These are phyloP conservation scores for Cajanus cajan DNA, from an alignment of 306 rosid species.

Conservation along the genomic window DNA sequence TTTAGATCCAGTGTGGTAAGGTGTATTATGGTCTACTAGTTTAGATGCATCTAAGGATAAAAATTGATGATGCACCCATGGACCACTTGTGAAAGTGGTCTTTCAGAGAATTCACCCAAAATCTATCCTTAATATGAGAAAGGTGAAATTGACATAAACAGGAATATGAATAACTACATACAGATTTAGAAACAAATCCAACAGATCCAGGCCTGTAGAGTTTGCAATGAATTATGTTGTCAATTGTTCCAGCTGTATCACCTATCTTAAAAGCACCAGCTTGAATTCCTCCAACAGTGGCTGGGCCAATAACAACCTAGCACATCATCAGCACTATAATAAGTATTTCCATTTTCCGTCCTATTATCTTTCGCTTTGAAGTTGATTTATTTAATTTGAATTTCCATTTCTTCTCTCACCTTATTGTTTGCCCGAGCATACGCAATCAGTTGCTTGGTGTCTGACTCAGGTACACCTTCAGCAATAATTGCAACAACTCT, in stretches of 20 bases:
- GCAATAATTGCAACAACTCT: constrained; percentile 92
- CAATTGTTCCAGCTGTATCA: constrained; percentile 95
- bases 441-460: constrained; percentile 78
- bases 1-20: too few relatives aligned
- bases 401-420: constrained; percentile 44
- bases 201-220: constrained; percentile 95
- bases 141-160: not conserved
- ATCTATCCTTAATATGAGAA: constrained; percentile 5
- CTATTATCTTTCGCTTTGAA: constrained; percentile 10
- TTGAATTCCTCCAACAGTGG: constrained; percentile 95
- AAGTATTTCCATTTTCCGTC: constrained; percentile 6
- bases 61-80: too few relatives aligned
- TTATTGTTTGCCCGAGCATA: constrained; percentile 82
- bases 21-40: too few relatives aligned
- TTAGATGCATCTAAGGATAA: too few relatives aligned
- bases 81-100: too few relatives aligned
- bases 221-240: constrained; percentile 86
- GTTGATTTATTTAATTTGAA: constrained; percentile 7
- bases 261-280: constrained; percentile 96
- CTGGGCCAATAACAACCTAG: constrained; percentile 93
- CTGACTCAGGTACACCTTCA: constrained; percentile 95
- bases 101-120: too few relatives aligned
- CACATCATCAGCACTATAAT: constrained; percentile 24
- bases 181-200: constrained; percentile 96
- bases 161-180: constrained; percentile 42